These are phyloP conservation scores for Hortiboletus campestris DNA, from an alignment of 768 basidiomycete species.

Conservation along the genomic window DNA sequence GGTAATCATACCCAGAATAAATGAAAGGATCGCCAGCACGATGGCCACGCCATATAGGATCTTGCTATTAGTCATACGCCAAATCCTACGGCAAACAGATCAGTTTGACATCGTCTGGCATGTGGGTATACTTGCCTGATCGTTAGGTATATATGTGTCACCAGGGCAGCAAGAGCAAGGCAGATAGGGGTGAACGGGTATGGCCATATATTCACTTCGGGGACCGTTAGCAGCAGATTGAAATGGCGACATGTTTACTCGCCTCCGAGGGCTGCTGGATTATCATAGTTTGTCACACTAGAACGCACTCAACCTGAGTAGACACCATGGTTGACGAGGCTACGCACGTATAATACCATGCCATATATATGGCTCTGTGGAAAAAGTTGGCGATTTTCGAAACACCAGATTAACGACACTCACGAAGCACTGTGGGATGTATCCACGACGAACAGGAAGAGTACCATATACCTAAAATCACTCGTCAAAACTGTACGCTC, in stretches of 20 bases:
- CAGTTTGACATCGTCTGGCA: neutral
- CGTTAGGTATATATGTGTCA: slow-evolving; percentile 49
- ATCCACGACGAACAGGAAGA: slow-evolving; percentile 18
- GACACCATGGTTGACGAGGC: too few relatives aligned
- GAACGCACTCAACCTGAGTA: neutral
- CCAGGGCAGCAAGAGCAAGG: slow-evolving; percentile 45
- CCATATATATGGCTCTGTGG: slow-evolving; percentile 18
- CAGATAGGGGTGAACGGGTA: slow-evolving; percentile 51
- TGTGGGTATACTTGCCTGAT: slow-evolving; percentile 35
- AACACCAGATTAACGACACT: neutral
- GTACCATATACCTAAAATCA: slow-evolving; percentile 14
- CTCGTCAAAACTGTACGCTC: neutral
- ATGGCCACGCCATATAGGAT: slow-evolving; percentile 36
- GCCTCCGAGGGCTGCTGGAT: slow-evolving; percentile 11
- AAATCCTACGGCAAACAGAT: slow-evolving; percentile 11
- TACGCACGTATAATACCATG: slow-evolving; percentile 18
- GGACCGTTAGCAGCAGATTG: neutral
- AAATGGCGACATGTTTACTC: neutral
- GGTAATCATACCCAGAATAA: slow-evolving; percentile 43
- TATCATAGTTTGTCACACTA: slow-evolving; percentile 14
- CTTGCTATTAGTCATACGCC: slow-evolving; percentile 8
- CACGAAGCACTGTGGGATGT: slow-evolving; percentile 21
- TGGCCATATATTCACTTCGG: slow-evolving; percentile 43
- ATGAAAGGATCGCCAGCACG: slow-evolving; percentile 38
- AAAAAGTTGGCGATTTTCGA: neutral